These are phyloP conservation scores for Limtongozyma cylindracea DNA, from an alignment of 805 yeast species.

Conservation along the genomic window DNA sequence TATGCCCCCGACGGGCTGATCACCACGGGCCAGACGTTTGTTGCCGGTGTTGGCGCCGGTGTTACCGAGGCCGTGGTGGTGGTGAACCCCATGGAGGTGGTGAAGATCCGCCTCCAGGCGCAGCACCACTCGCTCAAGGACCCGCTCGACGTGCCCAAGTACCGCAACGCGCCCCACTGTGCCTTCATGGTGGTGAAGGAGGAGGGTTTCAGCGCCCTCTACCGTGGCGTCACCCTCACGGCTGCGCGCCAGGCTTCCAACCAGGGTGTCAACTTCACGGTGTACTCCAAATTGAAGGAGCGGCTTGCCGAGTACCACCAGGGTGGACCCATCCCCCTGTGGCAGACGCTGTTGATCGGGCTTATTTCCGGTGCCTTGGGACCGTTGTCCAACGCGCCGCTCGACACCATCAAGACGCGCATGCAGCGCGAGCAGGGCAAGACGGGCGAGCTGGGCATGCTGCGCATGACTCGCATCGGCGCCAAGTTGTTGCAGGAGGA, in stretches of 20 bases:
- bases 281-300: conserved; percentile 66
- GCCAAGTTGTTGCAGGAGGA: conserved; percentile 64
- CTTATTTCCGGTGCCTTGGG: conserved; percentile 91
- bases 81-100: conserved; percentile 95
- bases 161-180: conserved; percentile 84
- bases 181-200: conserved; percentile 62
- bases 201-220: conserved; percentile 74
- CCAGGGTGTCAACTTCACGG: conserved; percentile 96
- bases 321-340: conserved; percentile 46
- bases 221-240: conserved; percentile 86
- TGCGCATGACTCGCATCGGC: conserved; percentile 62
- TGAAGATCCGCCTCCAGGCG: conserved; percentile 87
- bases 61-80: conserved; percentile 84
- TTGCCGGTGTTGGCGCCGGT: conserved; percentile 96
- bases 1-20: conserved; percentile 39
- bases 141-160: conserved; percentile 60
- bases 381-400: conserved; percentile 91
- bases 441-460: conserved; percentile 42
- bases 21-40: conserved; percentile 49
- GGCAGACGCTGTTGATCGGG: conserved; percentile 88
- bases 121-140: conserved; percentile 80
- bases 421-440: conserved; percentile 73
- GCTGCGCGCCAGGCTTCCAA: conserved; percentile 96
- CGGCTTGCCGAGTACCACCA: conserved; percentile 36
- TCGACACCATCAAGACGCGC: conserved; percentile 92